These are phyloP conservation scores for Candida ficus DNA, from an alignment of 805 yeast genomes.

Conservation along the genomic window DNA sequence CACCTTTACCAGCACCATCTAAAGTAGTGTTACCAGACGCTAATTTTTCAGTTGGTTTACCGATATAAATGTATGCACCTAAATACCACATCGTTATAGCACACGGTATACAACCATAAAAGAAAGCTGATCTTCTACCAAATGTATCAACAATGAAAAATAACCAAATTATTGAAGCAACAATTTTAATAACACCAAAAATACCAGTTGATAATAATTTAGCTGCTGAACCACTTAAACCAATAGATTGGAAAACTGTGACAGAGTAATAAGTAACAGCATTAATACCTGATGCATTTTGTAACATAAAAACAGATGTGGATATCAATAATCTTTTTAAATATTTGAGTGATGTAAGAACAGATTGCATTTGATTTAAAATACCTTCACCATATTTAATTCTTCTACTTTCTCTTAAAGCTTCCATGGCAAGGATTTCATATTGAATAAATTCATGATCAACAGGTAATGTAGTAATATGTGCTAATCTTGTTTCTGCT, in stretches of 20 bases:
- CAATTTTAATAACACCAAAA: slow-evolving; percentile 46
- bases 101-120: slow-evolving; percentile 10
- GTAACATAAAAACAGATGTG: slow-evolving; percentile 36
- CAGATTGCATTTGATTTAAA: slow-evolving; percentile 34
- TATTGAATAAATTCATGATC: slow-evolving; percentile 36
- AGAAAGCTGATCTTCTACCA: slow-evolving; percentile 14
- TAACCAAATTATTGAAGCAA: slow-evolving; percentile 18
- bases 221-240: slow-evolving; percentile 39
- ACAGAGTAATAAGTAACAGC: slow-evolving; percentile 51
- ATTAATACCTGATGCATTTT: slow-evolving; percentile 44
- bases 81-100: slow-evolving; percentile 15
- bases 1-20: slow-evolving; percentile 18
- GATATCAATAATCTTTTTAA: slow-evolving; percentile 34
- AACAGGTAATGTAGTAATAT: slow-evolving; percentile 33
- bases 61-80: slow-evolving; percentile 14
- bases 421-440: slow-evolving; percentile 31
- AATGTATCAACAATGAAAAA: slow-evolving; percentile 12
- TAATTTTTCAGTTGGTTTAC: slow-evolving; percentile 4
- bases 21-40: slow-evolving; percentile 2
- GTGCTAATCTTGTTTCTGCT: slow-evolving; percentile 33
- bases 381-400: slow-evolving; percentile 32
- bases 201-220: slow-evolving; percentile 46
- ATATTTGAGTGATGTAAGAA: slow-evolving; percentile 28
- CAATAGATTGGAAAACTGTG: slow-evolving; percentile 42
- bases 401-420: slow-evolving; percentile 24